A percentile compares a stretch with the other conserved stretches of the same genome.
These are phyloP conservation scores for Populus deltoides DNA, from an alignment of 345 rosid species.

Conservation along the genomic window DNA sequence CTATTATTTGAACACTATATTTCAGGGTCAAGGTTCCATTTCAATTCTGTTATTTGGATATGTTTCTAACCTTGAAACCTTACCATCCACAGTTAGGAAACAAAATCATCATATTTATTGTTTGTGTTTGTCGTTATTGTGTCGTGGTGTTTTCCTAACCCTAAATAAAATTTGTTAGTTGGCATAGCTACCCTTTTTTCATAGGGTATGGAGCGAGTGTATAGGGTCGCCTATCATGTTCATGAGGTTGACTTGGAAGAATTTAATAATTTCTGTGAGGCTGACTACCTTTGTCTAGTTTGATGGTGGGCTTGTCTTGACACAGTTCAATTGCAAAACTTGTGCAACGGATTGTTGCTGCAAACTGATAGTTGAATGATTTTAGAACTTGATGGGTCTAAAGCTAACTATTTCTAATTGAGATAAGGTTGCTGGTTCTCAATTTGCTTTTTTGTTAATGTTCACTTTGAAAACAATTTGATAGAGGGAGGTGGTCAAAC, in stretches of 20 bases:
- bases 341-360: neutral
- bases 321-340: too few relatives aligned
- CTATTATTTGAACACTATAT: neutral
- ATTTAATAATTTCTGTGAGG: neutral
- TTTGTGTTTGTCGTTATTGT: too few relatives aligned
- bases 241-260: neutral
- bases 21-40: neutral
- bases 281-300: too few relatives aligned
- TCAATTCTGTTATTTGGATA: too few relatives aligned
- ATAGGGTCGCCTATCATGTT: neutral
- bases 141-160: too few relatives aligned
- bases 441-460: neutral
- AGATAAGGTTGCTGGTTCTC: neutral
- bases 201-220: neutral
- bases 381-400: neutral
- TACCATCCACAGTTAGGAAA: too few relatives aligned
- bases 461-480: neutral
- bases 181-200: too few relatives aligned
- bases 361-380: neutral
- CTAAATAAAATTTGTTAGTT: too few relatives aligned
- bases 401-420: neutral
- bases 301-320: too few relatives aligned
- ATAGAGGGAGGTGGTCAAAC: neutral
- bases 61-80: neutral
- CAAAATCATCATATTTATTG: too few relatives aligned